Evolutionary conservation across 2,329 filamentous ascomycete species (phyloP).

Genomic region (Exophiala viscosa): DNA sequence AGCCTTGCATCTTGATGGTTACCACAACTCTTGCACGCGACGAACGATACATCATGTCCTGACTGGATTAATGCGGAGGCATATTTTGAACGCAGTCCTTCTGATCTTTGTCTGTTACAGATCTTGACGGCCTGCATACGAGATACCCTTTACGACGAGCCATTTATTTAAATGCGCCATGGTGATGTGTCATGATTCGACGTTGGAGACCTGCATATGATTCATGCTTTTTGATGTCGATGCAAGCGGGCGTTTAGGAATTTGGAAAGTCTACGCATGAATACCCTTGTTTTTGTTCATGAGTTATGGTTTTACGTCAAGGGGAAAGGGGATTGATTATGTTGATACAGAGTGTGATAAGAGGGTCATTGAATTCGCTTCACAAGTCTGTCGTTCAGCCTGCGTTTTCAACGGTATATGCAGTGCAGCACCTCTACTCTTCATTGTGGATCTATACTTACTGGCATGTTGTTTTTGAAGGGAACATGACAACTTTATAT

Average conservation of each 20-base stretch:
- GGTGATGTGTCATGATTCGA: conserved; percentile 10
- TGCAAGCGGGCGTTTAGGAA: conserved; percentile 17
- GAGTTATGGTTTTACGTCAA: conserved; percentile 10
- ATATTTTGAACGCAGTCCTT: conserved; percentile 18
- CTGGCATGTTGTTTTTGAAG: too few relatives aligned
- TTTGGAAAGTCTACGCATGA: not conserved
- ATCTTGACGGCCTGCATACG: conserved; percentile 21
- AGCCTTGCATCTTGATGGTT: not conserved
- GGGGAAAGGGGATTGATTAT: not conserved
- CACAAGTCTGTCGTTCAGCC: too few relatives aligned
- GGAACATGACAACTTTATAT: too few relatives aligned
- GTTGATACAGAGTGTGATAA: not conserved
- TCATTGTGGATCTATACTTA: too few relatives aligned
- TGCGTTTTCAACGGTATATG: too few relatives aligned
- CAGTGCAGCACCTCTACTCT: too few relatives aligned
- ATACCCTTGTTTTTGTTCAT: conserved; percentile 15
- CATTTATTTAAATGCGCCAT: conserved; percentile 2
- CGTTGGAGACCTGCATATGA: conserved; percentile 9
- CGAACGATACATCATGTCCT: not conserved
- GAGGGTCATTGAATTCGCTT: not conserved
- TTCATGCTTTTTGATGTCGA: conserved; percentile 6
- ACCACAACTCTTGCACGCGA: not conserved
- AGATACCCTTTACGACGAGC: conserved; percentile 24
- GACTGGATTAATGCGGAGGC: conserved; percentile 8
- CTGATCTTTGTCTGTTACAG: conserved; percentile 19